Percentiles rank a stretch among this genome's conserved stretches.
These are phyloP conservation scores for Hemisphaericaspora subhashii DNA, from an alignment of 1,139 yeast species.

Conservation along the genomic window DNA sequence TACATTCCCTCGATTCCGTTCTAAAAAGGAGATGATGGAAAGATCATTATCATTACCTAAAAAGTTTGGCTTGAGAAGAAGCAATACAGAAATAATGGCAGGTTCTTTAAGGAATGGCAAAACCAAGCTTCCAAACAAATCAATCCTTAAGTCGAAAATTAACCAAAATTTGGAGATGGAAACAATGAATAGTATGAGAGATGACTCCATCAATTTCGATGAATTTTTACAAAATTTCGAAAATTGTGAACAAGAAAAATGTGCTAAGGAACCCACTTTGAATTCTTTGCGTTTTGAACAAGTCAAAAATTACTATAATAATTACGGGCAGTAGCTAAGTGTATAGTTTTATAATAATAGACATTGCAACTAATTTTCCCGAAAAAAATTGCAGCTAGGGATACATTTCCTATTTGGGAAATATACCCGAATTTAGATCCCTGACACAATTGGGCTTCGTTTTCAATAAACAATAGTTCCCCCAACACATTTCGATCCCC, in stretches of 20 bases:
- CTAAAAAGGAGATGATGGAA: conserved; percentile 1
- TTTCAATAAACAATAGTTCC: background rate
- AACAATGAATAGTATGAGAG: conserved; percentile 15
- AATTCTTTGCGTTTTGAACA: conserved; percentile 19
- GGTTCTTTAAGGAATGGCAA: too few relatives aligned
- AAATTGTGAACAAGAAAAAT: conserved; percentile 19
- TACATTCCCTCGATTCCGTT: conserved; percentile 4
- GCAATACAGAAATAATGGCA: background rate
- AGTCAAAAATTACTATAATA: conserved; percentile 20
- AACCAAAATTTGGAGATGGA: conserved; percentile 24
- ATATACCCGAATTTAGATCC: too few relatives aligned
- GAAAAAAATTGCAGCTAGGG: conserved; percentile 1
- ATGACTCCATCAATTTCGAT: conserved; percentile 19
- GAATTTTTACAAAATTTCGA: conserved; percentile 23
- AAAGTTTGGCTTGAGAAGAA: background rate
- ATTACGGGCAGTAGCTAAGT: conserved; percentile 2
- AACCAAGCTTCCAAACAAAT: conserved; percentile 8
- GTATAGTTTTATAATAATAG: background rate
- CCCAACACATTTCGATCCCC: background rate
- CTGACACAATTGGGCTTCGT: background rate
- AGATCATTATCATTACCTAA: conserved; percentile 8
- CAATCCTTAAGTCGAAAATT: conserved; percentile 25
- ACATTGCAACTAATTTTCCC: background rate
- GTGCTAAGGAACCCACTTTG: conserved; percentile 17
- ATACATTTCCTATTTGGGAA: conserved; percentile 1